Evolutionary conservation across 768 basidiomycete species (phyloP).

Genomic region (Erythrobasidium yunnanense): DNA sequence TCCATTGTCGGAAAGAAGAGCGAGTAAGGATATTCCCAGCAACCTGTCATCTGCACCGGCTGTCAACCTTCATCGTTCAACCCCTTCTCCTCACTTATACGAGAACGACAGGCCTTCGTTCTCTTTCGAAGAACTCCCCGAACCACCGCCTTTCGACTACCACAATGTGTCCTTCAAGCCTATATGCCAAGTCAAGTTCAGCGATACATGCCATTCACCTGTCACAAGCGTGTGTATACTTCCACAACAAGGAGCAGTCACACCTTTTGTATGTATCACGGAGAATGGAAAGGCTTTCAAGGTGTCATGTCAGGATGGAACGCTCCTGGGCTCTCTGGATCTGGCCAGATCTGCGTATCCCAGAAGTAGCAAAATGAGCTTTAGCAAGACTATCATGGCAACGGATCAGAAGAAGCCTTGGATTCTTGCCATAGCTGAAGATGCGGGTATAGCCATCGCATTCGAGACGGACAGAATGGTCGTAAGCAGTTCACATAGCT

Average conservation of each 20-base stretch:
- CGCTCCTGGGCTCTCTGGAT: not conserved
- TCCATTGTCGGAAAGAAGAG: not conserved
- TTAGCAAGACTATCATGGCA: too few species aligned
- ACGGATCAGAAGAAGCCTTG: too few species aligned
- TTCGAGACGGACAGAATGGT: too few species aligned
- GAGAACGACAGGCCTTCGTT: not conserved
- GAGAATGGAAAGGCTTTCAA: not conserved
- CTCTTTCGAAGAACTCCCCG: slow-evolving; percentile 48
- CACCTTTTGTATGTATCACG: slow-evolving; percentile 7
- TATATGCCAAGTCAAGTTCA: not conserved
- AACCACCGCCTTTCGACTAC: slow-evolving; percentile 61
- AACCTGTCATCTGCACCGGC: not conserved
- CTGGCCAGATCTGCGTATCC: not conserved
- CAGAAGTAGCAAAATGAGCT: too few species aligned
- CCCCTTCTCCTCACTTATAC: not conserved
- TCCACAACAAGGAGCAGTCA: not conserved
- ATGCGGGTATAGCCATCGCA: too few species aligned
- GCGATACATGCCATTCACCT: slow-evolving; percentile 3
- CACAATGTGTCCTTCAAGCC: slow-evolving; percentile 55
- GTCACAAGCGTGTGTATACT: slow-evolving; percentile 1
- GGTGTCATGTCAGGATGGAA: slow-evolving; percentile 6
- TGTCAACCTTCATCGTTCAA: not conserved
- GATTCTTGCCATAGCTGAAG: too few species aligned
- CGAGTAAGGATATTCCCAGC: not conserved
- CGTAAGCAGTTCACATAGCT: too few species aligned